Base-by-base conservation (phyloP, 495 filamentous ascomycete species). In the Xylona heveae region DNA sequence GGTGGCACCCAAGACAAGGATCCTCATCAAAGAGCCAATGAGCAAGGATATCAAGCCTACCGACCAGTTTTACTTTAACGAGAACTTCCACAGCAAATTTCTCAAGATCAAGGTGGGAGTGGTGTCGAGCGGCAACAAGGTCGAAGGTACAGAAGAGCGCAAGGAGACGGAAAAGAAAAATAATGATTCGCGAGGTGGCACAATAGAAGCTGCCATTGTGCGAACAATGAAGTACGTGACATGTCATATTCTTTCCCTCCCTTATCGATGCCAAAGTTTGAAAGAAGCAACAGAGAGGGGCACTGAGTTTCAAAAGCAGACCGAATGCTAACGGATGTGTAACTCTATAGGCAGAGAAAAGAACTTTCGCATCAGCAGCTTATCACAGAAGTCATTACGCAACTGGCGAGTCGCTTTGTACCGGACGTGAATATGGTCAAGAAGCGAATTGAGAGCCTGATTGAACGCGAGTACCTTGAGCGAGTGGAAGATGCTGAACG, bases 361-460 rank as follows among this genome's bases (percentile, higher is more conserved):
- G 59, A 71, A 28, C 62, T 91, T 16, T 51, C 57, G 2, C 90
- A 99, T 45, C 69, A 74, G 17, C 67, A 82, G 33, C 69, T 99
- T 20, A 66, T 88, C 28, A 69, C 62, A 16, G 90, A 95, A 52
- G 79, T 88, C 7, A 73, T 99, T 35, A 58, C 62, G 28, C 80
- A 91, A 47, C 60, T 95, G 2, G 58, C 66, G 1, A 46, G 57
- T 16, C 74, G 84, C 32, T 99, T 99, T 57, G 73, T 74, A 36
- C 90, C 88, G 0, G 85, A 95, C 37, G 61, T 94, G 20, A 61
- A 63, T 24, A 78, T 95, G 63, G 74, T 95, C 54, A 99, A 99
- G 59, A 73, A 69, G 46, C 69, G 78, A n/a, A 80, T 99, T 36
- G 88, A 99, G 49, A 78, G 75, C 42, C 52, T 99, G 40, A 88